Percentiles rank a stretch among this genome's conserved stretches.
These are phyloP conservation scores for Euphorbia peplus DNA, from an alignment of 345 rosid species.

Conservation along the genomic window DNA sequence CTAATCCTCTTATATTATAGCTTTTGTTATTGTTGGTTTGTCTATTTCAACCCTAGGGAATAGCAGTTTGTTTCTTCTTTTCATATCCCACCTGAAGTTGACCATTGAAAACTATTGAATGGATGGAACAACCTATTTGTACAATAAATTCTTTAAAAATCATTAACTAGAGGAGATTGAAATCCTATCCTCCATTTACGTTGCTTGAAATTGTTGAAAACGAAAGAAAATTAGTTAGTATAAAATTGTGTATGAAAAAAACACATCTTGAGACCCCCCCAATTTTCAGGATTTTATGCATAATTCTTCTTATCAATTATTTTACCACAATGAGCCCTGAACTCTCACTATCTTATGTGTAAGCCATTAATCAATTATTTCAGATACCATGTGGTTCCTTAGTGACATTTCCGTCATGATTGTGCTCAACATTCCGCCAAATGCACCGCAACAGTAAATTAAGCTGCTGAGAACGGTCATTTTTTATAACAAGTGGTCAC, in stretches of 20 bases:
- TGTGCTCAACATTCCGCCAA: too few species aligned
- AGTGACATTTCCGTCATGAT: too few species aligned
- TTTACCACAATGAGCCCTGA: too few species aligned
- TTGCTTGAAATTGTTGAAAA: neutral
- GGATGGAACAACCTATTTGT: slow-evolving; percentile 28
- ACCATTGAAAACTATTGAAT: slow-evolving; percentile 27
- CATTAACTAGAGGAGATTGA: neutral
- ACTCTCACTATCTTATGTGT: too few species aligned
- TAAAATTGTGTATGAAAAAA: neutral
- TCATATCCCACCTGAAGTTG: slow-evolving; percentile 27
- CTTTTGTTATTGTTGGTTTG: slow-evolving; percentile 28
- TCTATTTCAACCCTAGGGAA: slow-evolving; percentile 38
- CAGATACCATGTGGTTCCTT: too few species aligned
- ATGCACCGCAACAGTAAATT: too few species aligned
- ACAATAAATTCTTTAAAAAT: neutral
- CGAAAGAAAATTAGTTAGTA: neutral
- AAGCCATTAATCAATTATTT: too few species aligned
- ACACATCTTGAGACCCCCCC: too few species aligned
- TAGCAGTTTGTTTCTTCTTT: slow-evolving; percentile 21
- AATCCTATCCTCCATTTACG: neutral
- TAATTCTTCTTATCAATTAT: too few species aligned
- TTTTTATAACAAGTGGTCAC: too few species aligned
- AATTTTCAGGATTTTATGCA: too few species aligned
- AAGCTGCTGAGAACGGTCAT: too few species aligned
- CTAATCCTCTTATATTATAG: slow-evolving; percentile 9